phyloP scores from a whole-genome alignment of 768 basidiomycete species.

The Agrocybe praecox region DNA sequence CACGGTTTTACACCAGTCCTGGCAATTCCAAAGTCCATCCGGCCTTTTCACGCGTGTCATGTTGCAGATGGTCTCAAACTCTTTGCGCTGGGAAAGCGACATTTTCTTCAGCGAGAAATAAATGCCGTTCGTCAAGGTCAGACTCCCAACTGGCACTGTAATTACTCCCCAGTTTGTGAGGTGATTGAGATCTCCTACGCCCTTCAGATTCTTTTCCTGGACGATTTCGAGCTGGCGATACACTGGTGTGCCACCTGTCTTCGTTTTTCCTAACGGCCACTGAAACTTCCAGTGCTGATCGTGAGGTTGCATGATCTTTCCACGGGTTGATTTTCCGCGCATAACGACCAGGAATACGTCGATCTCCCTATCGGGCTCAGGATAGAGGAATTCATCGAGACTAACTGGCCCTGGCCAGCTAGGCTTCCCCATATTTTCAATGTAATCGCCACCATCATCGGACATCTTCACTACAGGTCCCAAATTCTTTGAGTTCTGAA shows the following conservation, averaged over 20 bases:
- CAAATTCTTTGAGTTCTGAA: too few relatives aligned
- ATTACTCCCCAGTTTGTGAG: slow-evolving; percentile 1
- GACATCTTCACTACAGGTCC: too few relatives aligned
- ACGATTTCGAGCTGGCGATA: neutral
- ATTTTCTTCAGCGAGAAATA: neutral
- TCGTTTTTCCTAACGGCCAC: neutral
- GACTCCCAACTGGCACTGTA: neutral
- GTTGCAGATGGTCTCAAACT: neutral
- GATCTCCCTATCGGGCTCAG: neutral
- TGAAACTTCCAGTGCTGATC: slow-evolving; percentile 6
- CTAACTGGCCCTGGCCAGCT: neutral
- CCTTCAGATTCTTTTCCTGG: neutral
- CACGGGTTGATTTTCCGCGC: neutral
- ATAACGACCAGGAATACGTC: neutral
- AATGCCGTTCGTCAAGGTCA: neutral
- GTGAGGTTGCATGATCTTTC: neutral
- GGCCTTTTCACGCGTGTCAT: neutral
- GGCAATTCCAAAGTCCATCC: neutral
- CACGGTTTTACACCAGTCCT: neutral
- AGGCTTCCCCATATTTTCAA: neutral
- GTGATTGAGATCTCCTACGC: neutral
- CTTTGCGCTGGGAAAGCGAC: neutral
- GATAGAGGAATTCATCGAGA: neutral
- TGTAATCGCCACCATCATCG: too few relatives aligned
- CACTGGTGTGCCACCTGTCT: neutral